A percentile compares a stretch with the other conserved stretches of the same genome.
Evolutionary conservation across 2,329 filamentous ascomycete genomes (phyloP).

Genomic region (Neonectria ditissima): DNA sequence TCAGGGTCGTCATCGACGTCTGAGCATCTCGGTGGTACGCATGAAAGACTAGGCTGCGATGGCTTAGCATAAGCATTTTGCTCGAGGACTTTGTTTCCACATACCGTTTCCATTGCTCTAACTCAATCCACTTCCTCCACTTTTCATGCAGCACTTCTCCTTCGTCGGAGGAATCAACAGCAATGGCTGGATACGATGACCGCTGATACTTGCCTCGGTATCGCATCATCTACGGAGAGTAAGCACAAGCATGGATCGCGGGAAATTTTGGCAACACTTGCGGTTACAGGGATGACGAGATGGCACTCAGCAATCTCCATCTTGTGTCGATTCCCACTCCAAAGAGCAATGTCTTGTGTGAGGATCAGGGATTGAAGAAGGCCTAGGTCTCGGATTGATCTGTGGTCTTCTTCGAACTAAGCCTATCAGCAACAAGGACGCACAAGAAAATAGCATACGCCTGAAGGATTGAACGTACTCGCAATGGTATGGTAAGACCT

Average conservation of each 20-base stretch:
- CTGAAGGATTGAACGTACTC: slow-evolving; percentile 39
- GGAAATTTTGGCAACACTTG: slow-evolving; percentile 42
- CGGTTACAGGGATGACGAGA: slow-evolving; percentile 58
- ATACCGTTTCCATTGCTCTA: slow-evolving; percentile 74
- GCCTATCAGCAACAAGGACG: slow-evolving; percentile 17
- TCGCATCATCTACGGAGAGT: slow-evolving; percentile 60
- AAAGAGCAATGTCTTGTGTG: slow-evolving; percentile 63
- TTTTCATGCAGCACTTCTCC: slow-evolving; percentile 70
- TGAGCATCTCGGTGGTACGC: slow-evolving; percentile 74
- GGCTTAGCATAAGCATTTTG: slow-evolving; percentile 24
- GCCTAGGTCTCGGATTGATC: slow-evolving; percentile 58
- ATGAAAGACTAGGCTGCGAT: slow-evolving; percentile 69
- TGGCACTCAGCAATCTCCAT: slow-evolving; percentile 69
- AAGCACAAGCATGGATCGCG: slow-evolving; percentile 19
- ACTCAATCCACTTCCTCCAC: slow-evolving; percentile 73
- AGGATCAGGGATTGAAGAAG: slow-evolving; percentile 63
- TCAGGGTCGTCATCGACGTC: slow-evolving; percentile 74
- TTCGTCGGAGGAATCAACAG: slow-evolving; percentile 65
- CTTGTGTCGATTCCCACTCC: slow-evolving; percentile 66
- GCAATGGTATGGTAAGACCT: slow-evolving; percentile 48
- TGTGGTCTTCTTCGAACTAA: slow-evolving; percentile 64
- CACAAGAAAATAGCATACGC: not conserved
- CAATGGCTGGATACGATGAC: slow-evolving; percentile 64
- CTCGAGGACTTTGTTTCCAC: not conserved
- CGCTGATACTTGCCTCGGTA: slow-evolving; percentile 70